Conservation (phyloP, 495 filamentous ascomycete species). For the Neurospora sp. region DNA sequence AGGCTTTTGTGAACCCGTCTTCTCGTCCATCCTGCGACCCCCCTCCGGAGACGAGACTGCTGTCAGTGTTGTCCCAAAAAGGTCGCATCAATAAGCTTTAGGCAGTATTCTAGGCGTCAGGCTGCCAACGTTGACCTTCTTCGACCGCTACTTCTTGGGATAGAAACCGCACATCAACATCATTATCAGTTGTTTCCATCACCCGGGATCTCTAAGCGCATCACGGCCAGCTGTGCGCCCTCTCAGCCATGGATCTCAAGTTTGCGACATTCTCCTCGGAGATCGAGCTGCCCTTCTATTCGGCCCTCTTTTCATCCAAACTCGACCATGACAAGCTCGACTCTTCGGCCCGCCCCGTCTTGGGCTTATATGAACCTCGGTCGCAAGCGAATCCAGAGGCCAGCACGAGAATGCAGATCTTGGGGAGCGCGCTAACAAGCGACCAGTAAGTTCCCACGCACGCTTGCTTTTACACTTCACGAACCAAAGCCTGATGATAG, state of each 20-base stretch:
- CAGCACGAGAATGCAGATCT: slow-evolving; percentile 77
- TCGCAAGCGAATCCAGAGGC: slow-evolving; percentile 53
- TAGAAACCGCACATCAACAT: neutral
- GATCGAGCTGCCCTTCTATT: slow-evolving; percentile 91
- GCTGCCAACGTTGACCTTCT: neutral
- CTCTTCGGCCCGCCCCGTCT: slow-evolving; percentile 73
- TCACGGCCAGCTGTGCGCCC: neutral
- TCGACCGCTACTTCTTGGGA: neutral
- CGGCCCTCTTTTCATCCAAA: slow-evolving; percentile 76
- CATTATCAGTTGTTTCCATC: neutral
- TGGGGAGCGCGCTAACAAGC: slow-evolving; percentile 72
- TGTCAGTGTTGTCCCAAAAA: neutral
- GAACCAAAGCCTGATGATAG: neutral
- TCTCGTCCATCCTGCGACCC: neutral
- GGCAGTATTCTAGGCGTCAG: neutral
- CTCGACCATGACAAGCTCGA: slow-evolving; percentile 95
- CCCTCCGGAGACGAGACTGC: neutral
- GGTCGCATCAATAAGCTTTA: neutral
- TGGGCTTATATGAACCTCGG: slow-evolving; percentile 86
- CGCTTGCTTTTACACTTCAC: slow-evolving; percentile 1
- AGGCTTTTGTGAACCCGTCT: neutral
- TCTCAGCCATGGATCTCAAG: slow-evolving; percentile 25
- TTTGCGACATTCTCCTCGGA: slow-evolving; percentile 87
- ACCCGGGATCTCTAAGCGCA: neutral
- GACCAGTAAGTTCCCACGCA: slow-evolving; percentile 53